Evolutionary conservation across 2,329 filamentous ascomycete species (phyloP).

Genomic region (Zymoseptoria ardabiliae): DNA sequence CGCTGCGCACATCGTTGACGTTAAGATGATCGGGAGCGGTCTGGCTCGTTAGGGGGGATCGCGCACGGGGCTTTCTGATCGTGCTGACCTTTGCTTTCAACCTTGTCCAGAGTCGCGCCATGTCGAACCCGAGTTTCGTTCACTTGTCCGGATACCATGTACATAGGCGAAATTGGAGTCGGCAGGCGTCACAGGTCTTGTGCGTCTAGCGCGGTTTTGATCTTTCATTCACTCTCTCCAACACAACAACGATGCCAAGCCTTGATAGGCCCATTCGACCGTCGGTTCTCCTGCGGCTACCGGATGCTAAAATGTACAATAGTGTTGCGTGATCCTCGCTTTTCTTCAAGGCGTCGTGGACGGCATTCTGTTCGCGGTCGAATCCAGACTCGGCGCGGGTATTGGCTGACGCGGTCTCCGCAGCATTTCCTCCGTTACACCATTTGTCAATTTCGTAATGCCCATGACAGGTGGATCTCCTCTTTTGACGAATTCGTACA

Average conservation of each 20-base stretch:
- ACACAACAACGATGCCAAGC: not conserved
- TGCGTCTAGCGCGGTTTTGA: not conserved
- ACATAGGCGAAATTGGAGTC: not conserved
- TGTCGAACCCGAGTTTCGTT: not conserved
- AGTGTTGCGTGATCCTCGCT: not conserved
- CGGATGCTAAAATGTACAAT: not conserved
- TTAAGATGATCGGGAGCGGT: not conserved
- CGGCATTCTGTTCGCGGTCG: slow-evolving; percentile 21
- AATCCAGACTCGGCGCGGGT: slow-evolving; percentile 22
- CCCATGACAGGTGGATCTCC: slow-evolving; percentile 86
- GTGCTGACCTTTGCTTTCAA: not conserved
- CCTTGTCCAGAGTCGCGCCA: not conserved
- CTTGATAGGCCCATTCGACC: not conserved
- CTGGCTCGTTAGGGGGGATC: not conserved
- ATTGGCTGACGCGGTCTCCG: slow-evolving; percentile 56
- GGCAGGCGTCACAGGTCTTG: not conserved
- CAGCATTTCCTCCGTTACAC: slow-evolving; percentile 73
- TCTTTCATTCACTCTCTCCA: not conserved
- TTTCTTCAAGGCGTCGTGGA: slow-evolving; percentile 16
- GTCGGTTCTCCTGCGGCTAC: not conserved
- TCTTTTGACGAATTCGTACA: slow-evolving; percentile 91
- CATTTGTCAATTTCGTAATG: slow-evolving; percentile 77
- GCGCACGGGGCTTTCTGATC: not conserved
- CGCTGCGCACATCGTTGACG: not conserved
- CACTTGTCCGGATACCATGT: not conserved